Conservation (phyloP, 1,139 yeast species). For the Saccharomycopsis hybrid region DNA sequence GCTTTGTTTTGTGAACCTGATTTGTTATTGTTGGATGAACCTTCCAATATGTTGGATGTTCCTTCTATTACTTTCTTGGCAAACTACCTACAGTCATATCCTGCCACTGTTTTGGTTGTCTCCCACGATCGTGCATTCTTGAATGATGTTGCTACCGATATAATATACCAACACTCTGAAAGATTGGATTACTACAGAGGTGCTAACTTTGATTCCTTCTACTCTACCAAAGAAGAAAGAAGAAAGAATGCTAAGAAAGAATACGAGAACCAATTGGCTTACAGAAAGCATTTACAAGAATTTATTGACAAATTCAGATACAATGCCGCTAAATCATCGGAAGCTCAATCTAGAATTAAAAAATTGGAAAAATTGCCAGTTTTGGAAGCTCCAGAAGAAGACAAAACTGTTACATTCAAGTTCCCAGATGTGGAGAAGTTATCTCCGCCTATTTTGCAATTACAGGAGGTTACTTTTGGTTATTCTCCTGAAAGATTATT, state of each 20-base stretch:
- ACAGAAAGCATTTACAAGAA: constrained; percentile 84
- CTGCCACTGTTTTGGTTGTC: constrained; percentile 88
- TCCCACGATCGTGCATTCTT: constrained; percentile 97
- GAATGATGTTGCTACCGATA: constrained; percentile 97
- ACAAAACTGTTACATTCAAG: constrained; percentile 72
- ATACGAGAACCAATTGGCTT: constrained; percentile 95
- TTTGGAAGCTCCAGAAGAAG: constrained; percentile 93
- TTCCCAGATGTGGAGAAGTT: constrained; percentile 93
- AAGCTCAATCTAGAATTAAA: constrained; percentile 96
- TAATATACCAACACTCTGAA: constrained; percentile 95
- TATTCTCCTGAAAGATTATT: constrained; percentile 58
- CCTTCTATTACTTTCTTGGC: constrained; percentile 95
- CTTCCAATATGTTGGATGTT: constrained; percentile 99
- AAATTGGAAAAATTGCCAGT: constrained; percentile 90
- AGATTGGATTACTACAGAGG: constrained; percentile 95
- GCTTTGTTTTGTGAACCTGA: constrained; percentile 98
- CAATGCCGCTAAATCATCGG: constrained; percentile 95
- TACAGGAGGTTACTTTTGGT: constrained; percentile 83
- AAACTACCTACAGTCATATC: constrained; percentile 79
- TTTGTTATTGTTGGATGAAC: constrained; percentile 87
- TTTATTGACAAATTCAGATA: constrained; percentile 95
- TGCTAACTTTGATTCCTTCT: constrained; percentile 86
- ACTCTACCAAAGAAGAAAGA: constrained; percentile 91
- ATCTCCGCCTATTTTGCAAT: constrained; percentile 90
- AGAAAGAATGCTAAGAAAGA: constrained; percentile 89